Conservation (phyloP, 2,329 filamentous ascomycete species). For the Ophiostoma sp. region DNA sequence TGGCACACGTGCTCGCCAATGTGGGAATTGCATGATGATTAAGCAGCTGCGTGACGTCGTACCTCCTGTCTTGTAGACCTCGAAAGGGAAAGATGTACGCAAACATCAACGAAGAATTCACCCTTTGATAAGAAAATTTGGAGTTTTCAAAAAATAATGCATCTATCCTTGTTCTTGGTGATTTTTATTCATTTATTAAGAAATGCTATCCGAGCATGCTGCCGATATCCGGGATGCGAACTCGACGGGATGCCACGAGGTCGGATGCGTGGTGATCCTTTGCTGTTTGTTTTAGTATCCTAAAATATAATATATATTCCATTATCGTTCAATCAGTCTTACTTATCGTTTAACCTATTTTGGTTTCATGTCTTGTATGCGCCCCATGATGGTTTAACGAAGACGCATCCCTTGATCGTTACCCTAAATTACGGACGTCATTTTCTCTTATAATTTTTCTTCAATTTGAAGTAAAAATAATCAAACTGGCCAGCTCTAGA, state of each 20-base stretch:
- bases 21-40: background rate
- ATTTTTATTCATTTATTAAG: background rate
- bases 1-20: conserved; percentile 8
- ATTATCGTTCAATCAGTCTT: too few relatives aligned
- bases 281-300: background rate
- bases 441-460: background rate
- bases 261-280: background rate
- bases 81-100: background rate
- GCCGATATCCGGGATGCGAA: background rate
- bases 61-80: background rate
- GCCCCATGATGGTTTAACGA: background rate
- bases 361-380: background rate
- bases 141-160: background rate
- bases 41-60: background rate
- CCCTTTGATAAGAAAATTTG: background rate
- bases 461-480: background rate
- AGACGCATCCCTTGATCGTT: background rate
- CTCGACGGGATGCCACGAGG: background rate
- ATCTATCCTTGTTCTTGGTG: too few relatives aligned
- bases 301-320: too few relatives aligned
- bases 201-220: background rate
- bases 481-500: too few relatives aligned
- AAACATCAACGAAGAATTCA: background rate
- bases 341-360: background rate
- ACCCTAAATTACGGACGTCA: background rate